phyloP scores from a whole-genome alignment of 192 early-diverging fungal genomes.

The Mortierella claussenii region DNA sequence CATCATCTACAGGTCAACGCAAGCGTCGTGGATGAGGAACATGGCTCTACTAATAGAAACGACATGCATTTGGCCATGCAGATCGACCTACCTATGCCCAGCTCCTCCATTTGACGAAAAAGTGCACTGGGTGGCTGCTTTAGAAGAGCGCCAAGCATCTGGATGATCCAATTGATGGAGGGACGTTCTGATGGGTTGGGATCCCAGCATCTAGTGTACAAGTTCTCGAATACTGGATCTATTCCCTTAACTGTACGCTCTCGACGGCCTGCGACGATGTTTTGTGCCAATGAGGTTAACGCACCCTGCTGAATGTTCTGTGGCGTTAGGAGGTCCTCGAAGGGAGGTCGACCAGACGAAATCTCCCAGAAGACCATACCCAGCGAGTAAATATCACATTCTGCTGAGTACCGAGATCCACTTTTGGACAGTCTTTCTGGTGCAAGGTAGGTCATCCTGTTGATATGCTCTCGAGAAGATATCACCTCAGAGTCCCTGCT shows the following conservation, averaged over 20 bases:
- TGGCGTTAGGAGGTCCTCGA: constrained; percentile 23
- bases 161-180: constrained; percentile 31
- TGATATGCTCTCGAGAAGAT: constrained; percentile 39
- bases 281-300: constrained; percentile 32
- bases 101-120: constrained; percentile 29
- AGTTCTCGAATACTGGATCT: constrained; percentile 34
- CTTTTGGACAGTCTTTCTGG: constrained; percentile 33
- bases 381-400: constrained; percentile 45
- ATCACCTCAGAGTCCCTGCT: constrained; percentile 28
- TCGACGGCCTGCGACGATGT: constrained; percentile 33
- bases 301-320: constrained; percentile 26
- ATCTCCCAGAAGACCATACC: constrained; percentile 49
- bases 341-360: constrained; percentile 42
- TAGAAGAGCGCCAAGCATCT: constrained; percentile 28
- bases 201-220: constrained; percentile 42
- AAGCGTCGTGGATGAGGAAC: too few species aligned
- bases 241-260: constrained; percentile 26
- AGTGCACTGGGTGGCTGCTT: constrained; percentile 27
- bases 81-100: constrained; percentile 24
- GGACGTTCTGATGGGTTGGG: constrained; percentile 43
- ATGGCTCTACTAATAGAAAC: too few species aligned
- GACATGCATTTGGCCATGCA: background rate
- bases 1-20: constrained; percentile 24
- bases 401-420: constrained; percentile 18
- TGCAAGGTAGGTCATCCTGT: constrained; percentile 44